Base-by-base conservation (phyloP, 2,329 filamentous ascomycete species). In the Diaporthe helianthi region DNA sequence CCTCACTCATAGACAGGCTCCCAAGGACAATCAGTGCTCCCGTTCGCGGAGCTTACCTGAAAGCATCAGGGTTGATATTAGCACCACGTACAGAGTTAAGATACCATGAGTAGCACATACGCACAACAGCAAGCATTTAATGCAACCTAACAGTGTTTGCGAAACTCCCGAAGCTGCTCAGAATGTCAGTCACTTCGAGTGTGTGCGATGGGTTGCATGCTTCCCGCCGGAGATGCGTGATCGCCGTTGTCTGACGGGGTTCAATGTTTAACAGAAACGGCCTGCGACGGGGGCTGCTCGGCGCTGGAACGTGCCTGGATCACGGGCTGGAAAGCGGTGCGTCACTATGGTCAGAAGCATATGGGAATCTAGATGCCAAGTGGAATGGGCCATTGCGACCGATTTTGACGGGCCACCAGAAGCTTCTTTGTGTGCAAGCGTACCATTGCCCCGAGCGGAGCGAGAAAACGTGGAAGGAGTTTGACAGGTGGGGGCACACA, bases 1-100 rank as follows among this genome's bases (percentile, higher is more conserved):
- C 80, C 80, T 19, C 78, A 79, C 74, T 83, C 78, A 67, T 67
- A 67, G 64, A 67, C 58, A 67, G 64, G 19, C 29, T 31, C 6
- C 36, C 26, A 3, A 10, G 61, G 36, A n/a, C 19, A 26, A 44
- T 5, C n/a, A 29, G 33, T n/a, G 51, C 36, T 36, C 13, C 22
- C 7, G 26, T 17, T 41, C 22, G 38, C 31, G 19, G 44, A 51
- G 52, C 8, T 26, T 67, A n/a, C 29, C 52, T 41, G 41, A 58
- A 31, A n/a, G 52, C 24, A 22, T 22, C 49, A 22, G 44, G 8
- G 15, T n/a, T 29, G 19, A 36, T 44, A 41, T 44, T 46, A 36
- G 38, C 51, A 46, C n/a, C 52, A 47, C 46, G 38, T 58, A 47
- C 38, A 36, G 36, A 55, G 22, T 29, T 33, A 26, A n/a, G 31